Evolutionary conservation across 106 monocot genomes (phyloP).

Genomic region (Dendrobium officinale): DNA sequence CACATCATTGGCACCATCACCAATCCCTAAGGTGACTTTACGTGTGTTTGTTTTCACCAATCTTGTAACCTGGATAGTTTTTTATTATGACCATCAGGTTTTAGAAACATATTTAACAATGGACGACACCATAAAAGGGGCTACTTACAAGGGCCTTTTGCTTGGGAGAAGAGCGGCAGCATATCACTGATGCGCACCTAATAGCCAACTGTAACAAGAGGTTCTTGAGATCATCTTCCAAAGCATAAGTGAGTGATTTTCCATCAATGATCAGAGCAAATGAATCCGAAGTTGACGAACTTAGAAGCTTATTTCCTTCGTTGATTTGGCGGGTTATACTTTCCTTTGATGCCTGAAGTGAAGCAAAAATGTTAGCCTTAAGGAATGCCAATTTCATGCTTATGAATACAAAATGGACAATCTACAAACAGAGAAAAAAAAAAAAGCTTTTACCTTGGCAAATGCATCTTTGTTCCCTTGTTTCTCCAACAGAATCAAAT

Average conservation of each 20-base stretch:
- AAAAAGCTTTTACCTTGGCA: slow-evolving; percentile 39
- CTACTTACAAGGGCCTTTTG: slow-evolving; percentile 86
- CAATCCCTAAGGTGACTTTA: slow-evolving; percentile 65
- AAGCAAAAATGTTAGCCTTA: not conserved
- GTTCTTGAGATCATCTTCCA: slow-evolving; percentile 67
- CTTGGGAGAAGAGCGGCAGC: slow-evolving; percentile 93
- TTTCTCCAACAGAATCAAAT: slow-evolving; percentile 74
- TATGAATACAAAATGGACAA: not conserved
- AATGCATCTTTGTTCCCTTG: slow-evolving; percentile 63
- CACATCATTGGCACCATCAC: slow-evolving; percentile 13
- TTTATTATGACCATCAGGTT: not conserved
- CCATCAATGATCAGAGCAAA: slow-evolving; percentile 95
- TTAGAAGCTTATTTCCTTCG: slow-evolving; percentile 41
- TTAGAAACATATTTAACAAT: too few species aligned
- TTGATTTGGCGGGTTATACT: slow-evolving; percentile 60
- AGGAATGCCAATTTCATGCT: too few species aligned
- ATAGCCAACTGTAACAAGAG: slow-evolving; percentile 59
- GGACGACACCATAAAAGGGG: too few species aligned
- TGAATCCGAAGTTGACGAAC: slow-evolving; percentile 28
- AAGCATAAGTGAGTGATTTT: slow-evolving; percentile 71
- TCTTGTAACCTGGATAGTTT: slow-evolving; percentile 57
- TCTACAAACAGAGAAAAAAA: not conserved
- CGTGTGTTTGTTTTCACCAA: slow-evolving; percentile 57
- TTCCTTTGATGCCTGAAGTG: slow-evolving; percentile 61
- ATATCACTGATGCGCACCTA: slow-evolving; percentile 92